Percentiles rank a stretch among this genome's conserved stretches.
Conservation (phyloP, 108 stramenopile genomes). For the Stephanodiscus minutulus region DNA sequence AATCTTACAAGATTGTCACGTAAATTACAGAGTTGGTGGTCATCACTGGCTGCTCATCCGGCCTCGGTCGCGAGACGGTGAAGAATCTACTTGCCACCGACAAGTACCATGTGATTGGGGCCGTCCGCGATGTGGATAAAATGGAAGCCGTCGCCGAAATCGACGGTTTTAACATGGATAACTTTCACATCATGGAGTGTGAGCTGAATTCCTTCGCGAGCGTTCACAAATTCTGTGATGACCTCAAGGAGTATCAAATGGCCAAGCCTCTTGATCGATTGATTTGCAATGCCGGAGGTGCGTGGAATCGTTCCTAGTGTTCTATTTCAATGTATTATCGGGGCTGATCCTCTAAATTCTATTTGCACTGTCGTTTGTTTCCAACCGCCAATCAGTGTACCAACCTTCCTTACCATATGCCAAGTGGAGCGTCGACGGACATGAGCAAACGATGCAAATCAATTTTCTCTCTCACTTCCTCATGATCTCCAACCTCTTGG, state of each 20-base stretch:
- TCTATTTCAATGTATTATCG: background rate
- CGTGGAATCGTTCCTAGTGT: background rate
- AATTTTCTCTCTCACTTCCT: constrained; percentile 90
- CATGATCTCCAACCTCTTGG: constrained; percentile 72
- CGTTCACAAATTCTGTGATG: constrained; percentile 79
- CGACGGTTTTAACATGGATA: constrained; percentile 73
- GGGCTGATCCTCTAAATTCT: background rate
- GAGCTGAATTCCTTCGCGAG: constrained; percentile 88
- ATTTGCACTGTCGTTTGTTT: background rate
- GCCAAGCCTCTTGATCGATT: constrained; percentile 85
- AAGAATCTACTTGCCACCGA: constrained; percentile 77
- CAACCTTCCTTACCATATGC: constrained; percentile 83
- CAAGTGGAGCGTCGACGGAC: constrained; percentile 86
- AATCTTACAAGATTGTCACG: background rate
- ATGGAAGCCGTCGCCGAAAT: constrained; percentile 90
- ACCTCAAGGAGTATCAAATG: constrained; percentile 69
- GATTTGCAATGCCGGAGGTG: constrained; percentile 83
- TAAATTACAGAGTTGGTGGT: constrained; percentile 79
- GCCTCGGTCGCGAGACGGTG: constrained; percentile 88
- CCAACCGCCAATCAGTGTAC: constrained; percentile 52
- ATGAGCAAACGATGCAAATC: constrained; percentile 92
- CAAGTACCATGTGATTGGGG: constrained; percentile 87
- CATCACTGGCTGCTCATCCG: constrained; percentile 87
- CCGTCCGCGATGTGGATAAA: constrained; percentile 84
- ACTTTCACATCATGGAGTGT: constrained; percentile 85